A percentile compares a stretch with the other conserved stretches of the same genome.
These are phyloP conservation scores for Pulchroboletus neoregius DNA, from an alignment of 1,284 basidiomycete species.

Conservation along the genomic window DNA sequence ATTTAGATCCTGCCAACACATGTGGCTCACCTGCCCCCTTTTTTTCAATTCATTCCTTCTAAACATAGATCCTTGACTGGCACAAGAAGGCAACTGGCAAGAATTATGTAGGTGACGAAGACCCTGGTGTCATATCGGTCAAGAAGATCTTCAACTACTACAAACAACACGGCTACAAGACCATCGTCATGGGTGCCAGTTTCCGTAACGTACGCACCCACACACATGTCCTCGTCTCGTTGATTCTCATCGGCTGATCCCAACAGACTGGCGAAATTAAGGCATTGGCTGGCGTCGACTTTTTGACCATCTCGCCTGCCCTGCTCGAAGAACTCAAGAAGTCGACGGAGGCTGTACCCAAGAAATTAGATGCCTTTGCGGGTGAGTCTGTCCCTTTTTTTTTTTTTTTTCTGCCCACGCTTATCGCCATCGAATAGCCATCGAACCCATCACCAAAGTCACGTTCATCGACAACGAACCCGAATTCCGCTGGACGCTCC, in stretches of 20 bases:
- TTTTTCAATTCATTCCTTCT: slow-evolving; percentile 12
- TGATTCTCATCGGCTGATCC: slow-evolving; percentile 24
- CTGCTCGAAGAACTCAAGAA: slow-evolving; percentile 92
- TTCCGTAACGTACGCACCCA: slow-evolving; percentile 81
- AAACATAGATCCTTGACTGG: slow-evolving; percentile 84
- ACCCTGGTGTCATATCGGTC: slow-evolving; percentile 97
- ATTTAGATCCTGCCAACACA: slow-evolving; percentile 13
- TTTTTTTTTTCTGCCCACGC: background rate
- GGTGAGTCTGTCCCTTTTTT: slow-evolving; percentile 46
- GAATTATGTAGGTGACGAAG: slow-evolving; percentile 81
- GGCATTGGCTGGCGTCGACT: slow-evolving; percentile 93
- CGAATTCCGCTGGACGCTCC: slow-evolving; percentile 91
- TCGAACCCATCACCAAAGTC: slow-evolving; percentile 71
- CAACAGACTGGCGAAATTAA: slow-evolving; percentile 85
- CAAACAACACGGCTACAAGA: slow-evolving; percentile 98
- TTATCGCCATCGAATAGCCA: no score
- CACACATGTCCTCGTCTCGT: slow-evolving; percentile 4
- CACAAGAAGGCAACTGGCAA: slow-evolving; percentile 89
- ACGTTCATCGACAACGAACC: slow-evolving; percentile 90
- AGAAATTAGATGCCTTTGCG: slow-evolving; percentile 72
- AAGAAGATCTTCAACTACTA: slow-evolving; percentile 99
- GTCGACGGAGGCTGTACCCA: slow-evolving; percentile 73
- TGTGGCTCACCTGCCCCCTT: slow-evolving; percentile 6
- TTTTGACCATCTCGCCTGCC: slow-evolving; percentile 89
- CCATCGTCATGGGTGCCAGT: slow-evolving; percentile 99